These are phyloP conservation scores for Penicillium bialowiezense DNA, from an alignment of 495 filamentous ascomycete genomes.

Conservation along the genomic window DNA sequence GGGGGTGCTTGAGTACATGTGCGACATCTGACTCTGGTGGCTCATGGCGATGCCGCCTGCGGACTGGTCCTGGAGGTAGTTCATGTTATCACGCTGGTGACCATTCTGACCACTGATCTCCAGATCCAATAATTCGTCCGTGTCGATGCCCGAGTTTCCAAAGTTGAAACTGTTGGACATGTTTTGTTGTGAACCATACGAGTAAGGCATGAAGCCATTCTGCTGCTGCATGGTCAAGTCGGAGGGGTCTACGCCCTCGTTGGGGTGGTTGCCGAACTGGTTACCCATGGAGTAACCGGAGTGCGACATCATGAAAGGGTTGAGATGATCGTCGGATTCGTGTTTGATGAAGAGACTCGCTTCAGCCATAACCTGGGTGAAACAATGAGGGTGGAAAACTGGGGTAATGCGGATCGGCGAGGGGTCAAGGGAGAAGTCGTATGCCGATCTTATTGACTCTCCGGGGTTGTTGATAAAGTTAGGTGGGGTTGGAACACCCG, in stretches of 20 bases:
- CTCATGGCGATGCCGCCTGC: constrained; percentile 45
- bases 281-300: constrained; percentile 61
- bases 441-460: constrained; percentile 23
- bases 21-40: constrained; percentile 58
- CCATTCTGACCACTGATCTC: constrained; percentile 49
- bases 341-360: constrained; percentile 71
- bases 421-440: constrained; percentile 17
- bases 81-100: constrained; percentile 36
- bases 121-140: constrained; percentile 52
- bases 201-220: constrained; percentile 48
- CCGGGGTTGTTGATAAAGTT: constrained; percentile 13
- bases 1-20: constrained; percentile 79
- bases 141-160: constrained; percentile 53
- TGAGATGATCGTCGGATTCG: constrained; percentile 67
- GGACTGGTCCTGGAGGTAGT: constrained; percentile 48
- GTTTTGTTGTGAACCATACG: constrained; percentile 49
- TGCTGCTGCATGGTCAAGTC: constrained; percentile 71
- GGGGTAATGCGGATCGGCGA: constrained; percentile 16
- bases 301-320: constrained; percentile 52
- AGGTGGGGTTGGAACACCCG: constrained; percentile 10
- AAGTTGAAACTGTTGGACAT: constrained; percentile 52
- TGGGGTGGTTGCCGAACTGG: constrained; percentile 60
- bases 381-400: constrained; percentile 2
- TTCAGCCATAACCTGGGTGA: constrained; percentile 32
- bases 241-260: constrained; percentile 76